A percentile compares a stretch with the other conserved stretches of the same genome.
Conservation (phyloP, 768 basidiomycete genomes). For the Sarcomyxa edulis region DNA sequence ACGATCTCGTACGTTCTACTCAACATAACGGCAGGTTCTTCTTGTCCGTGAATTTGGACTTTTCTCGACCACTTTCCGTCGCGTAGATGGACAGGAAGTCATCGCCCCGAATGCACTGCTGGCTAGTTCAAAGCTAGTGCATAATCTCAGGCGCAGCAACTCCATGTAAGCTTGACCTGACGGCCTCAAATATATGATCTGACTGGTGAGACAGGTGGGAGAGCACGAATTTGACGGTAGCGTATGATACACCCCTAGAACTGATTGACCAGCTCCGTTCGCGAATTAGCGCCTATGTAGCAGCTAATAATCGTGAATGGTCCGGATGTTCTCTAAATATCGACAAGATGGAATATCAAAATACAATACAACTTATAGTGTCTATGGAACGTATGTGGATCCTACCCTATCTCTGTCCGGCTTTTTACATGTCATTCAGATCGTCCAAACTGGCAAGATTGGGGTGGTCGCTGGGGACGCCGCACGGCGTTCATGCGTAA, state of each 20-base stretch:
- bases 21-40: constrained; percentile 22
- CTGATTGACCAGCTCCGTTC: constrained; percentile 58
- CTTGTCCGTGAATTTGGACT: constrained; percentile 75
- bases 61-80: constrained; percentile 72
- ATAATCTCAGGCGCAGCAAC: constrained; percentile 70
- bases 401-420: too few relatives aligned
- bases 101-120: constrained; percentile 75
- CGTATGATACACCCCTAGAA: constrained; percentile 69
- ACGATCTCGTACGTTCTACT: neutral
- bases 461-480: constrained; percentile 75
- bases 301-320: constrained; percentile 70
- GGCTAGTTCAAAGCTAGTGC: constrained; percentile 66
- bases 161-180: constrained; percentile 53
- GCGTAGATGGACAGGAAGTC: constrained; percentile 79
- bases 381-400: constrained; percentile 62
- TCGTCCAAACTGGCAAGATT: constrained; percentile 83
- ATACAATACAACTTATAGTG: constrained; percentile 60
- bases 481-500: constrained; percentile 74
- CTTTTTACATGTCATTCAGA: constrained; percentile 30
- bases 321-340: constrained; percentile 58
- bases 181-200: constrained; percentile 10
- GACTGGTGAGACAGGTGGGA: too few relatives aligned
- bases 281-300: constrained; percentile 56
- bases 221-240: constrained; percentile 57
- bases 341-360: constrained; percentile 77